phyloP scores from a whole-genome alignment of 2,329 filamentous ascomycete genomes.

The Cladosporium sphaerospermum region DNA sequence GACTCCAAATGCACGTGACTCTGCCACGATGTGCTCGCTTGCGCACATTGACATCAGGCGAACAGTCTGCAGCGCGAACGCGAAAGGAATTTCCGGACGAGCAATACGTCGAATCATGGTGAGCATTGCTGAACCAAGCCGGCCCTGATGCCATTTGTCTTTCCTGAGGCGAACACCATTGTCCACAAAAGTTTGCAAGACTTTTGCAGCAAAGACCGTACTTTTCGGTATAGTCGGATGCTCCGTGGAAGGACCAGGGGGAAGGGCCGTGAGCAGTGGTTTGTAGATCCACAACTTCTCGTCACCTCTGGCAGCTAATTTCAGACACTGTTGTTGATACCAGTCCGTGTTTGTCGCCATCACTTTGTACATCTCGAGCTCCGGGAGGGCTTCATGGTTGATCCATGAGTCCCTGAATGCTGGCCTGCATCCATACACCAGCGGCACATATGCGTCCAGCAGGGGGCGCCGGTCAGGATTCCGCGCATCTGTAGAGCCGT shows the following conservation, averaged over 20 bases:
- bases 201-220: conserved; percentile 6
- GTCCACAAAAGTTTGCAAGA: conserved; percentile 3
- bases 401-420: conserved; percentile 7
- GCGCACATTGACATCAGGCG: not conserved
- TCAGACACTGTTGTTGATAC: conserved; percentile 10
- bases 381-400: conserved; percentile 1
- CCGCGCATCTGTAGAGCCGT: not conserved
- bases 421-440: conserved; percentile 19
- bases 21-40: not conserved
- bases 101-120: not conserved
- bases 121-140: not conserved
- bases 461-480: conserved; percentile 18
- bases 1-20: not conserved
- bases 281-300: not conserved
- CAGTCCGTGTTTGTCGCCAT: conserved; percentile 5
- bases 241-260: not conserved
- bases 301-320: not conserved
- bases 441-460: conserved; percentile 3
- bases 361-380: not conserved
- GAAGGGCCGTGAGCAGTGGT: not conserved
- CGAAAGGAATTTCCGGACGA: not conserved
- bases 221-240: conserved; percentile 1
- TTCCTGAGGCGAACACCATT: not conserved
- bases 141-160: too few species aligned
- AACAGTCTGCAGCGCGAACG: not conserved